Conservation (phyloP, 2,329 filamentous ascomycete genomes). For the Lithohypha guttulata region DNA sequence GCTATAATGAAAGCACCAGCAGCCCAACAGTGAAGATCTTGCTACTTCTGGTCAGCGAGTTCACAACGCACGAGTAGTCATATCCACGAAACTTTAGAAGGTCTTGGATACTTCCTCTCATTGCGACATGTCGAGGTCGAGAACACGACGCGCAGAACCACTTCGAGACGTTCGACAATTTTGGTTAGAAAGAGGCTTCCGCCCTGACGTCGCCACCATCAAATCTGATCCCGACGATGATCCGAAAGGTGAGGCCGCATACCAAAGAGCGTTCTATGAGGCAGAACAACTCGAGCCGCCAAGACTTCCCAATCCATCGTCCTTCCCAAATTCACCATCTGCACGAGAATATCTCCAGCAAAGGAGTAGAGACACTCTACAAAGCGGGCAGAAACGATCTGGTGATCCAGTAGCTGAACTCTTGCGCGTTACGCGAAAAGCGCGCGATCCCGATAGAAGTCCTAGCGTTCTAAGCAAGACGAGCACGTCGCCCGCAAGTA, state of each 20-base stretch:
- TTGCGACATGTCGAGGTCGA: constrained; percentile 4
- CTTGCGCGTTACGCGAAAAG: neutral
- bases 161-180: constrained; percentile 5
- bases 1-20: too few relatives aligned
- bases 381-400: constrained; percentile 1
- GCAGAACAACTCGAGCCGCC: constrained; percentile 6
- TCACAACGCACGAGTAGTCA: too few relatives aligned
- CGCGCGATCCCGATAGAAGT: constrained; percentile 6
- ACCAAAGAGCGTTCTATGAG: constrained; percentile 17
- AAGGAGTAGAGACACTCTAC: constrained; percentile 11
- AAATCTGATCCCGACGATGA: constrained; percentile 13
- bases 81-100: too few relatives aligned
- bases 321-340: constrained; percentile 17
- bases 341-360: constrained; percentile 13
- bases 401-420: neutral
- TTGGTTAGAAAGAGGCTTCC: constrained; percentile 16
- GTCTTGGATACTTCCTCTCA: too few relatives aligned
- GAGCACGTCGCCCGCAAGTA: constrained; percentile 6
- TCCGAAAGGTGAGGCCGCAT: constrained; percentile 18
- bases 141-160: neutral
- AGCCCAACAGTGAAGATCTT: too few relatives aligned
- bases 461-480: neutral
- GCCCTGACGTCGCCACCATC: constrained; percentile 11
- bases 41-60: too few relatives aligned
- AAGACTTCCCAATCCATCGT: constrained; percentile 16